Evolutionary conservation across 768 basidiomycete species (phyloP), one percentile per base, ranked within the genome.

Genomic region (Lactarius indigo): DNA sequence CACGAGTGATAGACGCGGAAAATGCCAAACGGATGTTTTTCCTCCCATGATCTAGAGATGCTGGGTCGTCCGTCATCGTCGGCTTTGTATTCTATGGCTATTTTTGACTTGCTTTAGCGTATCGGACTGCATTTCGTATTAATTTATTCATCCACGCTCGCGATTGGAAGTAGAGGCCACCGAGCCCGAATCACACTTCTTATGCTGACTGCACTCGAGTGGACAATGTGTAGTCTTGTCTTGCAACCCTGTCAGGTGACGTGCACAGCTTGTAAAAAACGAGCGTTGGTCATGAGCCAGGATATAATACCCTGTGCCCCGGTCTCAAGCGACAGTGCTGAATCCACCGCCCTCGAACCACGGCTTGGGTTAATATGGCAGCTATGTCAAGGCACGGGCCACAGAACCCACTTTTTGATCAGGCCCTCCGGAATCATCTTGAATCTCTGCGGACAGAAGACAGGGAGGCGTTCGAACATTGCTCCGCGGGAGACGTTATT

Each of bases 401-500:
- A 28, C 17, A 42, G 20, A 64, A 47, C 31, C 52, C 63, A 41
- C 23, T 64, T n/a, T 57, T 64, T 17, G 63, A 59, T 57, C 63
- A 37, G n/a, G 63, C 57, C n/a, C 57, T 64, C 20, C 63, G 26
- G 41, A 58, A 59, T 9, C 63, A 64, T 35, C 63, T 64, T 28
- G 55, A 57, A 37, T 39, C 55, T 17, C 31, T 64, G 28, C 39
- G 57, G 6, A 3, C 63, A 17, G 52, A 56, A 2, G 63, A 64
- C 15, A 28, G 26, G 33, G 30, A 39, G 4, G 56, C 55, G n/a
- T 64, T 64, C 63, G 42, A 37, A 35, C 23, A 28, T 8, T 56
- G 55, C 10, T 23, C 30, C 30, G 41, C 63, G 9, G 57, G 42
- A 15, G 63, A 64, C 12, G 63, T 59, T 4, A n/a, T 64, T 39